These are phyloP conservation scores for Quercus ilex DNA, from an alignment of 306 rosid species.

Conservation along the genomic window DNA sequence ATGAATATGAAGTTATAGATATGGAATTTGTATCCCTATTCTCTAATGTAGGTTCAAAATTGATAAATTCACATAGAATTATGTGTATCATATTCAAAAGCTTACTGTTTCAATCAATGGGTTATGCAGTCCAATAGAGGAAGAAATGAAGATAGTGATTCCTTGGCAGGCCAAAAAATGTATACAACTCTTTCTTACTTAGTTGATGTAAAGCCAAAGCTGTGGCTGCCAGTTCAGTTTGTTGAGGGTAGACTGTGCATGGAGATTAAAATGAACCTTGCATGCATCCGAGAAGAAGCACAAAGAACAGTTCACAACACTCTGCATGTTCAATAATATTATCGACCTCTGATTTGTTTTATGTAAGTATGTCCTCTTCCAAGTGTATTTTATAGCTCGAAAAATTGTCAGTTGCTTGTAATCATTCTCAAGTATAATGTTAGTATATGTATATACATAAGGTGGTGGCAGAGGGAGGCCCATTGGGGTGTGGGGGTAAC, in stretches of 20 bases:
- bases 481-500: too few relatives aligned
- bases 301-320: constrained; percentile 27
- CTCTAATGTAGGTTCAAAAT: not conserved
- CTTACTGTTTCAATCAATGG: constrained; percentile 18
- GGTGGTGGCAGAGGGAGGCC: too few relatives aligned
- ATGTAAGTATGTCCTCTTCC: not conserved
- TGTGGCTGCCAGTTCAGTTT: constrained; percentile 70
- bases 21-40: constrained; percentile 4
- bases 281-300: constrained; percentile 59
- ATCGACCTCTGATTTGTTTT: constrained; percentile 11
- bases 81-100: not conserved
- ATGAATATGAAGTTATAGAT: not conserved
- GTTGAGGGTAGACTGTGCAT: constrained; percentile 76
- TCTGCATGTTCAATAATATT: constrained; percentile 13
- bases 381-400: not conserved
- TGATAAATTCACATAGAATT: not conserved
- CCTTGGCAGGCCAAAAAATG: constrained; percentile 17
- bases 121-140: constrained; percentile 39
- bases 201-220: constrained; percentile 87
- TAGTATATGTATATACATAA: too few relatives aligned
- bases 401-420: too few relatives aligned
- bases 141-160: constrained; percentile 22
- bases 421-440: too few relatives aligned
- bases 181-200: constrained; percentile 50
- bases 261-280: constrained; percentile 73